A percentile compares a stretch with the other conserved stretches of the same genome.
phyloP scores from a whole-genome alignment of 129 eudicot genomes.

The Saussurea involucrata region DNA sequence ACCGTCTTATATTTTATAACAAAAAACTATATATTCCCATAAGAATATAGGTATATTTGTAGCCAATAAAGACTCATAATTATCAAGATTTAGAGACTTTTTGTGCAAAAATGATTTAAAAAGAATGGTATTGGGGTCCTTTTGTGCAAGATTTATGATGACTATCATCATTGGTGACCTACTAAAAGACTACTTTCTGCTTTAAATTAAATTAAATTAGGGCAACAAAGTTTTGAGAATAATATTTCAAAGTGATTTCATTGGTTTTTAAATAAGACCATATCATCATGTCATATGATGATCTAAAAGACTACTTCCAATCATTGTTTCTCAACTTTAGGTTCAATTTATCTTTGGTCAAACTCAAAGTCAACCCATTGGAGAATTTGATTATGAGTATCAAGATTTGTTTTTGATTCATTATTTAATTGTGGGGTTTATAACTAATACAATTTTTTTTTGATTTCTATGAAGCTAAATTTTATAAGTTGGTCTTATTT shows the following conservation, averaged over 20 bases:
- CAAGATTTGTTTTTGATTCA: background rate
- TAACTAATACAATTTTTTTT: too few species aligned
- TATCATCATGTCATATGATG: slow-evolving; percentile 1
- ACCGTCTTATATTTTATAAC: background rate
- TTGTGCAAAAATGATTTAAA: background rate
- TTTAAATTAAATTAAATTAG: slow-evolving; percentile 4
- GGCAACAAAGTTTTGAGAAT: slow-evolving; percentile 10
- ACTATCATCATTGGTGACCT: slow-evolving; percentile 17
- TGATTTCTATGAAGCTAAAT: too few species aligned
- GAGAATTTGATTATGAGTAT: background rate
- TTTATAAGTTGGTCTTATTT: too few species aligned
- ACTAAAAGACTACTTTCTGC: slow-evolving; percentile 31
- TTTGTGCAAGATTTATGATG: slow-evolving; percentile 12
- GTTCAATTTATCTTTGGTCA: slow-evolving; percentile 23
- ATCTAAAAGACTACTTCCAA: slow-evolving; percentile 13
- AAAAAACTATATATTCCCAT: background rate
- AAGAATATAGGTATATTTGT: background rate
- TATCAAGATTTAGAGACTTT: background rate
- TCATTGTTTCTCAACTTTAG: slow-evolving; percentile 20
- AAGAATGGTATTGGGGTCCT: background rate
- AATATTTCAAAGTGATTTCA: slow-evolving; percentile 3
- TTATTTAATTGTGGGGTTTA: background rate
- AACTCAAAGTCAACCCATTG: slow-evolving; percentile 3
- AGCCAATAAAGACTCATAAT: background rate
- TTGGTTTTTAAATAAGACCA: slow-evolving; percentile 3